Percentiles rank a stretch among this genome's conserved stretches.
These are phyloP conservation scores for Miamiensis avidus DNA, from an alignment of 169 alveolate genomes.

Conservation along the genomic window DNA sequence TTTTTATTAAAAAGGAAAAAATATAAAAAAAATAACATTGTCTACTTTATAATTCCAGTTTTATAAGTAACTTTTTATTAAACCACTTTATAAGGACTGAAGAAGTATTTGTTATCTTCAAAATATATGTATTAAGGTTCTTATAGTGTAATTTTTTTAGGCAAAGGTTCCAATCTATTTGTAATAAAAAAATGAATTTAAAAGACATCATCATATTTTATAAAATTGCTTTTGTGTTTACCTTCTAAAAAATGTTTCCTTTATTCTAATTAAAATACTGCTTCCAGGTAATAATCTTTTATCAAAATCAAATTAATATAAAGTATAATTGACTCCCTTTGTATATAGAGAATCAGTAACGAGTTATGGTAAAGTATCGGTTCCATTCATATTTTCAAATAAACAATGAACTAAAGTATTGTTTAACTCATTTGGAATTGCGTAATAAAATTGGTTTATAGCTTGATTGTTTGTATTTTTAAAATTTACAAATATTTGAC, in stretches of 20 bases:
- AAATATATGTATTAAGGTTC: slow-evolving; percentile 23
- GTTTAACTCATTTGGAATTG: slow-evolving; percentile 14
- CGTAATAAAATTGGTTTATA: slow-evolving; percentile 28
- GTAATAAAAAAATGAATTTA: background rate
- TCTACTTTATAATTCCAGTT: slow-evolving; percentile 39
- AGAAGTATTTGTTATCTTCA: slow-evolving; percentile 32
- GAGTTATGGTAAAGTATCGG: slow-evolving; percentile 7
- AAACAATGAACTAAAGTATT: slow-evolving; percentile 16
- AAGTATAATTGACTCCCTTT: background rate
- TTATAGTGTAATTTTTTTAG: slow-evolving; percentile 34
- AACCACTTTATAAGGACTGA: slow-evolving; percentile 34
- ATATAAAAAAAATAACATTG: slow-evolving; percentile 4
- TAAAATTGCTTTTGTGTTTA: no score
- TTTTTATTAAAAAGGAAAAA: no score
- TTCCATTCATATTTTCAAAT: background rate
- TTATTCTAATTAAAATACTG: slow-evolving; percentile 9
- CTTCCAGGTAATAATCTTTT: background rate
- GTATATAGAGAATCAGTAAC: slow-evolving; percentile 11
- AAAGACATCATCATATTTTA: no score
- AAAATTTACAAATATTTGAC: background rate
- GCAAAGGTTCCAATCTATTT: slow-evolving; percentile 42
- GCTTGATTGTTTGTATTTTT: slow-evolving; percentile 28
- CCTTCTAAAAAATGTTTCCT: background rate
- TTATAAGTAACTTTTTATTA: slow-evolving; percentile 26
- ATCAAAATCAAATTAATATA: no score